Base-by-base conservation (phyloP, 2,329 filamentous ascomycete genomes). In the Herpotrichia juniperi region DNA sequence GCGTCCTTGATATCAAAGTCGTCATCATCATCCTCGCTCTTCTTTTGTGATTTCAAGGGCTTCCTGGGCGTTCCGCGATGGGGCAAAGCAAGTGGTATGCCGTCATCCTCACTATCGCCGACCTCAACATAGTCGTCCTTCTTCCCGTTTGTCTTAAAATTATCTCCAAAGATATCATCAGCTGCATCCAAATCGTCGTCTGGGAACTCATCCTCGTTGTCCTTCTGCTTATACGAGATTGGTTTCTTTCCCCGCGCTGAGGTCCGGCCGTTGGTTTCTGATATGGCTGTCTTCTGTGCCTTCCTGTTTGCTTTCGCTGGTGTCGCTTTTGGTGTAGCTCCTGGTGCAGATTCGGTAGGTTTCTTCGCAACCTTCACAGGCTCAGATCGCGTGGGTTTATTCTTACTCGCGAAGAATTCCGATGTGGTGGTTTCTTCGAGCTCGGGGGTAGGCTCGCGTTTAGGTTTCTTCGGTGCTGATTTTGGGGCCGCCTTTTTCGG, bases 161-260 rank as follows among this genome's bases (percentile, higher is more conserved):
- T 86, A 3, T 88, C 87, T 12, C 87, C 89, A 72, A 93, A 93
- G 17, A 96, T 92, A 62, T 96, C 93, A 58, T 91, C 89, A n/a
- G 84, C 88, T 2, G 75, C 81, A 39, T 84, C 87, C 39, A 74
- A 67, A 42, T 78, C 75, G 44, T 76, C 67, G 37, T 78, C 71
- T 4, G 68, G 63, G 57, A 72, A 73, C 22, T 72, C 67, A 16
- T 90, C 85, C 6, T 83, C 81, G 28, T 87, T 87, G 47, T 90
- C 88, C 17, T 90, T 84, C 59, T 88, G 58, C 57, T 66, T 55
- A 50, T 72, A 69, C 67, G 73, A 76, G 51, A 75, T 72, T 9
- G 63, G 68, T 54, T 78, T 77, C 68, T 79, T 80, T 45, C 66
- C 63, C 46, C 75, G 66, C 9, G 66, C 62, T 28, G 74, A 76